Base-by-base conservation (phyloP, 1,284 basidiomycete species). In the Austroboletus novae-zelandiae region DNA sequence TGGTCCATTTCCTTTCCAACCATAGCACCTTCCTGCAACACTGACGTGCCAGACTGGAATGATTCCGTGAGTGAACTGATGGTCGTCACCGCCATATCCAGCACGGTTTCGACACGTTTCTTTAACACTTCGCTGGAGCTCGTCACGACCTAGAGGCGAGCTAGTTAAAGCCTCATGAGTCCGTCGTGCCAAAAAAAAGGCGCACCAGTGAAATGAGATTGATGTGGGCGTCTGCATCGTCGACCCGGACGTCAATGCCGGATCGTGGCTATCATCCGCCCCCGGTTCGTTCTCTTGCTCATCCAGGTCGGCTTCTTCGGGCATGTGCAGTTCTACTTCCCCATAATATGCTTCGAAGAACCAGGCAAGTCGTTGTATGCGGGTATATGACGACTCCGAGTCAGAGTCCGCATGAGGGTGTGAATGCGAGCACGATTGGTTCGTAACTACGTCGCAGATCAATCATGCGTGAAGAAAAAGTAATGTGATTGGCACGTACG, bases 261-360 rank as follows among this genome's bases (percentile, higher is more conserved):
- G 83, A 48, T 81, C 80, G 40, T 60, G 65, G 40, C 68, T 66
- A 39, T 62, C 60, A 18, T 71, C 73, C 44, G 75, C 75, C 18
- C 72, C 73, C 51, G 77, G 76, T 44, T 78, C 77, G 34, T 69
- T 64, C 30, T 72, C 74, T 40, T 73, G 71, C 3, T 14, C 20
- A 14, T 68, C 68, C 18, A 68, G 67, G 40, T 78, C 82, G 1
- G 74, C 82, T 75, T 77, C 84, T 64, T 83, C 83, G 1, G 78
- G 88, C 78, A 79, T 85, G 65, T 83, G 88, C 42, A 92, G 72
- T 63, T 94, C 89, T 20, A 98, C 89, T 27, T 93, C 84, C 30
- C 94, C 94, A 60, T 98, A 98, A 70, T 98, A 94, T 14, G 94
- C 91, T 68, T 94, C 89, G 23, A 98, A 79, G 75, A 98, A 98